Conservation (phyloP, 345 rosid species). For the Passiflora organensis region DNA sequence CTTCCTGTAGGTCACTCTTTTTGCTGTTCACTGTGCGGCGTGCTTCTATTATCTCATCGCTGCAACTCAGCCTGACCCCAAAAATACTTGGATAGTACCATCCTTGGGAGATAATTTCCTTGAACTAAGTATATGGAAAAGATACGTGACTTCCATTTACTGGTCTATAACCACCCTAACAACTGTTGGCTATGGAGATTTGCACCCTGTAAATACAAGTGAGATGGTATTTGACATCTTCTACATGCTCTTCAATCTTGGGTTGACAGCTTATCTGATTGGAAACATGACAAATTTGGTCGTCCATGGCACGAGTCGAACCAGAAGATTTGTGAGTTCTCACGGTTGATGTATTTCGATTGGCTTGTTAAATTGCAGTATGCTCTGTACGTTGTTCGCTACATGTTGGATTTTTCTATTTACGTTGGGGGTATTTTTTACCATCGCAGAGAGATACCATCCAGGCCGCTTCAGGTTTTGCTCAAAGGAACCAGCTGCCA, state of each 20-base stretch:
- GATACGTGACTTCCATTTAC: slow-evolving; percentile 84
- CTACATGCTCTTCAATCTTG: slow-evolving; percentile 89
- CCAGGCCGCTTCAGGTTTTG: slow-evolving; percentile 32
- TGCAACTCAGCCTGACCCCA: slow-evolving; percentile 49
- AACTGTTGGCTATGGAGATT: slow-evolving; percentile 91
- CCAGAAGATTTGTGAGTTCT: slow-evolving; percentile 74
- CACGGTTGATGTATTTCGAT: background rate
- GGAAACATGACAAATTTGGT: slow-evolving; percentile 98
- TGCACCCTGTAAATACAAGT: slow-evolving; percentile 78
- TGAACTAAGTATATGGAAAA: slow-evolving; percentile 48
- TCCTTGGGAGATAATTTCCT: slow-evolving; percentile 35
- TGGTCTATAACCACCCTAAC: slow-evolving; percentile 97
- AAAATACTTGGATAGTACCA: slow-evolving; percentile 69
- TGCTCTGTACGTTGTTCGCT: background rate
- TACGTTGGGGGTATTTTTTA: background rate
- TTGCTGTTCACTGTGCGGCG: slow-evolving; percentile 83
- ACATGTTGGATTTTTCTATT: background rate
- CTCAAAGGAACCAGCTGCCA: slow-evolving; percentile 27
- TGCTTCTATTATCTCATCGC: slow-evolving; percentile 91
- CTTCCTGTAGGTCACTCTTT: slow-evolving; percentile 68
- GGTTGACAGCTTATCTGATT: slow-evolving; percentile 83
- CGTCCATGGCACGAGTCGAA: slow-evolving; percentile 92
- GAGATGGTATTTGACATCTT: slow-evolving; percentile 92
- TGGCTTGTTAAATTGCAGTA: background rate
- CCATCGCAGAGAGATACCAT: slow-evolving; percentile 27